These are phyloP conservation scores for Lodderomyces pseudojiufengensis DNA, from an alignment of 1,139 yeast genomes.

Conservation along the genomic window DNA sequence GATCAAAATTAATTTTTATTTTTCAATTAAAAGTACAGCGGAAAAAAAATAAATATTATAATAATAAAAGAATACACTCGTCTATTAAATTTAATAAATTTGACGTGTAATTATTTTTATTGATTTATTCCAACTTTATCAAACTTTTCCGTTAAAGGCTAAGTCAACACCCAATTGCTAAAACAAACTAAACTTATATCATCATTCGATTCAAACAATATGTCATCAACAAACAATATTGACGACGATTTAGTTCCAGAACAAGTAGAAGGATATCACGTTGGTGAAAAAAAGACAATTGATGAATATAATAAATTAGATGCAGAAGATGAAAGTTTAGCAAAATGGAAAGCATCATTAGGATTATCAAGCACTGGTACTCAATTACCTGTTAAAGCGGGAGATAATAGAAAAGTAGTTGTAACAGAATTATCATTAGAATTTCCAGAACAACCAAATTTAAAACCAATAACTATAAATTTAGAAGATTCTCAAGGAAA, in stretches of 20 bases:
- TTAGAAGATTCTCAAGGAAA: constrained; percentile 54
- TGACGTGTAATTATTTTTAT: neutral
- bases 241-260: constrained; percentile 67
- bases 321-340: constrained; percentile 86
- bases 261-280: constrained; percentile 65
- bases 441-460: constrained; percentile 55
- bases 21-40: no score
- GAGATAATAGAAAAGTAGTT: constrained; percentile 75
- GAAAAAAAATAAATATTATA: no score
- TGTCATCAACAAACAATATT: constrained; percentile 9
- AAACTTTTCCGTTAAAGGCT: no score
- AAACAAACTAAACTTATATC: no score
- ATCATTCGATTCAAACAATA: no score
- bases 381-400: constrained; percentile 63
- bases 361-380: constrained; percentile 55
- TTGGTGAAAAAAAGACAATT: constrained; percentile 79
- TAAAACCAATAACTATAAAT: constrained; percentile 60
- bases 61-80: no score
- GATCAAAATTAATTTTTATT: no score
- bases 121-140: no score
- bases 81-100: no score
- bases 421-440: constrained; percentile 70
- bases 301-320: constrained; percentile 82
- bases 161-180: no score
- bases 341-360: constrained; percentile 88